Evolutionary conservation across 176 grass and related monocot species (phyloP), one percentile per base, ranked within the genome.

Genomic region (Aegilops tauschii): DNA sequence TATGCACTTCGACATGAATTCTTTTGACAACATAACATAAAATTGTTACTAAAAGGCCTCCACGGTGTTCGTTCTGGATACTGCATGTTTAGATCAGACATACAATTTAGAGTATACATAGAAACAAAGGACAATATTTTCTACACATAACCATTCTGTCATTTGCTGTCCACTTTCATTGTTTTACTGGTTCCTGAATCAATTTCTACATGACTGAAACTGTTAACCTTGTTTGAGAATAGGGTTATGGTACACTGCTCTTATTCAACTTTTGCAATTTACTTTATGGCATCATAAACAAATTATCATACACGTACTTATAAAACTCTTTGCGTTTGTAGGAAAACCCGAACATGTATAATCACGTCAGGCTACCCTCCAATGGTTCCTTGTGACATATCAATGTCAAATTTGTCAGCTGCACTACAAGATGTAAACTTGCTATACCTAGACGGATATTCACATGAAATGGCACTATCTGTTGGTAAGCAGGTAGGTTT

Each of bases 311-410:
- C 12, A n/a, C 4, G 36, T 87, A 73, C 28, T 85, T 18, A 85
- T 45, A 28, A n/a, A 45, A 31, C 4, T 20, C 11, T 64, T 37
- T 62, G 12, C 73, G 16, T 73, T 59, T 61, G n/a, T 37, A 92
- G 86, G 66, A 89, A 88, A 86, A 92, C 83, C 73, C 90, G 86
- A 67, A 83, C 90, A 30, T 92, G 90, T 66, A 79, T 92, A 86
- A 82, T 86, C 37, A 92, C 79, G 66, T 64, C 28, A 35, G 86
- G 86, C 5, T 79, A 74, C 27, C 78, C 90, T 89, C 65, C 73
- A 58, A 89, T 92, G 86, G 73, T 83, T 44, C 86, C 90, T 74
- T 78, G 31, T 21, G 86, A 92, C 54, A 59, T 89, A 14, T 52
- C 83, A 6, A 13, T 70, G 75, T 52, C 86, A 79, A 86, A 47